Base-by-base conservation (phyloP, 495 filamentous ascomycete species). In the Trichocladium antarcticum region DNA sequence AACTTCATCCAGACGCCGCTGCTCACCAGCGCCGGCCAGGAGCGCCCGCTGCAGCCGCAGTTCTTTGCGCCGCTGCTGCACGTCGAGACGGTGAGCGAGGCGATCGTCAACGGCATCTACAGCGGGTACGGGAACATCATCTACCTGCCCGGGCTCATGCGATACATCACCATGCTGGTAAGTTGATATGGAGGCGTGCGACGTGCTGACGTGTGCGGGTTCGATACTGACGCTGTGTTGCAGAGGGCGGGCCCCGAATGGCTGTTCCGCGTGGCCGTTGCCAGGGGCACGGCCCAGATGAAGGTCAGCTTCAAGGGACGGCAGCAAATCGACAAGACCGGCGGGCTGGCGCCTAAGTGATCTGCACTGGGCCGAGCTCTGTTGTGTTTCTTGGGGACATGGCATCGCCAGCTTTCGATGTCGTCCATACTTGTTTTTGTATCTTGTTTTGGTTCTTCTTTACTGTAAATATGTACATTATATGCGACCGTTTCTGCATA, bases 1-100 rank as follows among this genome's bases (percentile, higher is more conserved):
- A 66, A 60, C 41, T 68, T 68, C 16, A 62, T 66, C 32, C 56
- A 59, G 22, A 68, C 66, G 15, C 61, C 66, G 8, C 38, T 71
- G 6, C 46, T 68, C 4, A 8, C 4, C 8, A n/a, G n/a, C n/a
- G n/a, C n/a, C n/a, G n/a, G n/a, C 35, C 44, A 53, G 11, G 62
- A 63, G 1, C 46, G 58, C 19, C 58, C 58, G 8, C 54, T 56
- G 14, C 57, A 66, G 42, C 53, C 65, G 3, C 53, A 50, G 8
- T 68, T 69, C 21, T 1, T 68, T 2, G 52, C 57, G 24, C 66
- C 68, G 22, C 22, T 68, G n/a, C 32, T 71, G 16, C 60, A 69
- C 46, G 56, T 65, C 3, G 62, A 67, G 34, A 66, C 65, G 5
- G 66, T 66, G 0, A 56, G 53, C 28, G 61, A 71, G 49, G 45